Base-by-base conservation (phyloP, 208 protist species). In the Leishmania tarentolae region DNA sequence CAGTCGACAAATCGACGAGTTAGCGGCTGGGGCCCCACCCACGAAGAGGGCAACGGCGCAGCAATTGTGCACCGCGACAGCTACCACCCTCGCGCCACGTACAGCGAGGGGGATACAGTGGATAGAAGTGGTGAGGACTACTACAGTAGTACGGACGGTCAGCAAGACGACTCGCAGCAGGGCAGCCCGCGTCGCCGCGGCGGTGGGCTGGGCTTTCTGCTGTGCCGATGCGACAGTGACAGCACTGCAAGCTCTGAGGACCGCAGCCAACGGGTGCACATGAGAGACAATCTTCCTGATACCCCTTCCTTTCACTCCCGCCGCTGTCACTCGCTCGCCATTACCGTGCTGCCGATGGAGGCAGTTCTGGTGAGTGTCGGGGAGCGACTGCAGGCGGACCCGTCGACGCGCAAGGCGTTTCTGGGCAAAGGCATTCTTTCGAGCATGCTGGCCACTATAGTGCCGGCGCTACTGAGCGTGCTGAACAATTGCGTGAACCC, bases 401-500 rank as follows among this genome's bases (percentile, higher is more conserved):
- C 71, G 42, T 74, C 80, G 3, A 83, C 81, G 35, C 90, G 87
- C 66, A 61, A 82, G 42, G 80, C 81, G 0, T 91, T 85, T 71
- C 47, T 88, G 28, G 78, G 79, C 37, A 82, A 86, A n/a, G 87
- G 82, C 24, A 79, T 86, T 17, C 81, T 96, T 8, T 66, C 80
- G 11, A 59, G 46, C 50, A 59, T 95, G 4, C 47, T 96, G 13
- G 75, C 83, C 21, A 81, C 68, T 53, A 90, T 88, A 70, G 37
- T 94, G 50, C 93, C 93, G 24, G 80, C 83, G 47, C 52, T 95
- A 31, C 70, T 92, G 17, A 85, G 85, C 47, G 76, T 94, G 19
- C 57, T 92, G n/a, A 82, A 90, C 70, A 84, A 86, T 71, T 92
- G 89, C n/a, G 88, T 94, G 21, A 93, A 92, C 78, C 87, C 91